Base-by-base conservation (phyloP, 345 rosid genomes). In the Firmiana major region DNA sequence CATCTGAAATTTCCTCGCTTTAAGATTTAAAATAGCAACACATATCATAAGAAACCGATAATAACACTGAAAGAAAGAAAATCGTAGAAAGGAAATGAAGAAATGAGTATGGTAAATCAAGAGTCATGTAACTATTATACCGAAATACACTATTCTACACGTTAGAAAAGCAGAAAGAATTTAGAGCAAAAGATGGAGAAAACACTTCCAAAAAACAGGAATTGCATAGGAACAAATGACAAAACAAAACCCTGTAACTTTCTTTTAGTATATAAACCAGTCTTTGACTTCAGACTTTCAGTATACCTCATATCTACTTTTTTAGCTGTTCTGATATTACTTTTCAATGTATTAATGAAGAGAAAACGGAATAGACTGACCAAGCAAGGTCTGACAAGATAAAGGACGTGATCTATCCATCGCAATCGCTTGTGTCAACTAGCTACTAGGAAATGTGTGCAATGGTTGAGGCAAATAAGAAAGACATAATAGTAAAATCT, bases 1-100 rank as follows among this genome's bases (percentile, higher is more conserved):
- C 97, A 78, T 79, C 93, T 88, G 85, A 96, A 96, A 79, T 93
- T 96, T 85, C 94, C 97, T 83, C 98, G 87, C 99, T 96, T 85
- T 81, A 72, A 79, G 76, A 79, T 60, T 28, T 58, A 59, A 83
- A 79, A 82, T 19, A 71, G 13, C 17, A 83, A 74, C 38, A 84
- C 19, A 77, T 3, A 74, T 80, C 28, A 72, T 81, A 77, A 82
- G 84, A 75, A 74, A 82, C 59, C 68, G 57, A 78, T 76, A 77
- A 84, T 36, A 21, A 71, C 31, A 26, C 11, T 11, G 65, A 73
- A 77, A 79, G 51, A 43, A 76, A 72, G 40, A 75, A 75, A 28
- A 46, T 28, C 19, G 42, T n/a, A n/a, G 24, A 55, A 60, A 75
- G 9, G 15, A n/a, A 49, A 26, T 11, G 59, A 71, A 17, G 7